Evolutionary conservation across 139 green algal genomes (phyloP).

Genomic region (Spirogloea muscicola): DNA sequence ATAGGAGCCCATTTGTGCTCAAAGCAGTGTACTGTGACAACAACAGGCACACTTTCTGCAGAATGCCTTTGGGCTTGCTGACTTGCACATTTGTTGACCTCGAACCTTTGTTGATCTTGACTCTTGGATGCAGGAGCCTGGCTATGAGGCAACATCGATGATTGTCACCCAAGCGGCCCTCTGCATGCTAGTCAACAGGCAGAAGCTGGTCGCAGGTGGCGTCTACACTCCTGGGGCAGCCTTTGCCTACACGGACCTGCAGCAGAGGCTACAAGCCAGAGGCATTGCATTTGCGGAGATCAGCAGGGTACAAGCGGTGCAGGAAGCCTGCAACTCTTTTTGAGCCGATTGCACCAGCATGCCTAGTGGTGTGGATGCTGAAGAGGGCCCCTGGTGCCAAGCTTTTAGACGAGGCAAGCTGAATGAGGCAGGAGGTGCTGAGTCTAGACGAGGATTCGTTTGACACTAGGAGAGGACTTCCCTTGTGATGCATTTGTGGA

Average conservation of each 20-base stretch:
- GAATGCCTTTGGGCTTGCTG: not conserved
- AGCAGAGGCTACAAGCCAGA: not conserved
- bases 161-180: slow-evolving; percentile 14
- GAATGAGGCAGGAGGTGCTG: too few relatives aligned
- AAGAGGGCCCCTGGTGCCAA: too few relatives aligned
- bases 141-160: slow-evolving; percentile 29
- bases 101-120: not conserved
- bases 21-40: not conserved
- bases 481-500: too few relatives aligned
- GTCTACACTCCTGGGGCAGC: slow-evolving; percentile 24
- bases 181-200: not conserved
- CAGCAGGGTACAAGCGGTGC: too few relatives aligned
- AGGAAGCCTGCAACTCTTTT: too few relatives aligned
- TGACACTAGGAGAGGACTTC: too few relatives aligned
- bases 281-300: slow-evolving; percentile 29
- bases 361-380: too few relatives aligned
- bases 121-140: slow-evolving; percentile 13
- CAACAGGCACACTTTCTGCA: not conserved
- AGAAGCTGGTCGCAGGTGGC: not conserved
- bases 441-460: too few relatives aligned
- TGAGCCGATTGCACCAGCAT: too few relatives aligned
- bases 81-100: not conserved
- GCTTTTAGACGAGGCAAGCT: too few relatives aligned
- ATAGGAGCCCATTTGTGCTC: not conserved
- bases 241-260: slow-evolving; percentile 14